phyloP scores from a whole-genome alignment of 2,329 filamentous ascomycete genomes.

The Metarhizium anisopliae region DNA sequence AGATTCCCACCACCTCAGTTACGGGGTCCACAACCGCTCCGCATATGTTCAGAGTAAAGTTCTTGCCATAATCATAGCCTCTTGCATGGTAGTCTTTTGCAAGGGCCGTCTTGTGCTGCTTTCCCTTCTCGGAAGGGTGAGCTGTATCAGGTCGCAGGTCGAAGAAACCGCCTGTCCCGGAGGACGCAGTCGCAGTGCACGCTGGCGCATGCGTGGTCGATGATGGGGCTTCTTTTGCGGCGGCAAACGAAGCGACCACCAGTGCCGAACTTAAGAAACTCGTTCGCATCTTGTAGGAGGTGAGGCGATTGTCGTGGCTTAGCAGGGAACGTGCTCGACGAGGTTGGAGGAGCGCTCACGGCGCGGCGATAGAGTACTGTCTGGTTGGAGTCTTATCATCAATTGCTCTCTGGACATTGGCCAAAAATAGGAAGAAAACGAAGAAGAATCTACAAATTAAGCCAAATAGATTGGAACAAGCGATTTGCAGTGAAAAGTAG shows the following conservation, averaged over 20 bases:
- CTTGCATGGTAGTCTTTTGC: slow-evolving; percentile 51
- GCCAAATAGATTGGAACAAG: not conserved
- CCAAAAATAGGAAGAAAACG: too few species aligned
- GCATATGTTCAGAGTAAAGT: slow-evolving; percentile 81
- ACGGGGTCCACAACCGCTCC: slow-evolving; percentile 61
- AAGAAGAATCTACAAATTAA: too few species aligned
- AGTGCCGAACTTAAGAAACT: slow-evolving; percentile 21
- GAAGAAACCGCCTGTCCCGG: slow-evolving; percentile 48
- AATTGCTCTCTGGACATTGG: not conserved
- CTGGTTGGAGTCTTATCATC: not conserved
- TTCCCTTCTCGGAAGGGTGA: slow-evolving; percentile 32
- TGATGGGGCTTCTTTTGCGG: slow-evolving; percentile 27
- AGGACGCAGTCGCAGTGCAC: slow-evolving; percentile 48
- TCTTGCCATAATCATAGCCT: slow-evolving; percentile 69
- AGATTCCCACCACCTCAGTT: slow-evolving; percentile 54
- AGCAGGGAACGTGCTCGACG: not conserved
- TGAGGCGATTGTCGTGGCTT: not conserved
- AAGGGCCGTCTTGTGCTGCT: slow-evolving; percentile 31
- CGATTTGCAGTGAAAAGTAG: not conserved
- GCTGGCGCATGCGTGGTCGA: slow-evolving; percentile 35
- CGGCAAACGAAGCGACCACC: slow-evolving; percentile 24
- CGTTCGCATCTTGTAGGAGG: slow-evolving; percentile 17
- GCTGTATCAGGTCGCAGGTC: slow-evolving; percentile 49
- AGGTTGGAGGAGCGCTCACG: not conserved
- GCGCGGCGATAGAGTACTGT: not conserved